Base-by-base conservation (phyloP, 805 yeast species). In the Kodamaea sagamina region DNA sequence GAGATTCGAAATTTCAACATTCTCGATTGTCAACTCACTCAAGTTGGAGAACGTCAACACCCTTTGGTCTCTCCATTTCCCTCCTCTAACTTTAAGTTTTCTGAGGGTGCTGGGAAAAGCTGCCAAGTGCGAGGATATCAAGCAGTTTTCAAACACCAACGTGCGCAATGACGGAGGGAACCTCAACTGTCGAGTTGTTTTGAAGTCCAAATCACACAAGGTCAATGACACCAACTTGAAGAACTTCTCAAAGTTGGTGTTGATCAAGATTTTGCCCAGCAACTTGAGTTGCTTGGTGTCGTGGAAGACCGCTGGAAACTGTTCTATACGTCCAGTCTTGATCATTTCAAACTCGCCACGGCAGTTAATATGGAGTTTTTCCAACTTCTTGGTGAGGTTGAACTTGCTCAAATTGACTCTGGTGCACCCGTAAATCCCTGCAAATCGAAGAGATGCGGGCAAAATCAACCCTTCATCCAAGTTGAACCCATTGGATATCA, bases 361-460 rank as follows among this genome's bases (percentile, higher is more conserved):
- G 15, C 28, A 25, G 21, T 32, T 36, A 3, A 47, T 37, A 36
- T 43, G 47, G 8, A 47, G 31, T 19, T 32, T 24, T 15, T 47
- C 49, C 26, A 47, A 40, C 16, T 28, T 40, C 25, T 39, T 47
- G 17, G 49, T 41, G 8, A 47, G 35, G 18, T 47, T 47, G 29
- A 47, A 47, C 32, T 47, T 47, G 15, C 42, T 43, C 35, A 47
- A 41, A 36, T 47, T 47, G 8, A 47, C 34, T 9, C 25, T 43
- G 6, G 34, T 13, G 12, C 44, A 36, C 18, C 39, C 32, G 13
- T 43, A 47, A 17, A 47, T 36, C 2, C 43, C 39, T 8, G 42
- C 44, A 12, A 25, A 41, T 25, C 39, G 32, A 21, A 47, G 13
- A 3, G 49, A 31, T 3, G 39, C 31, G 6, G 41, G 41, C 16